Base-by-base conservation (phyloP, 2,329 filamentous ascomycete genomes). In the Aspergillus alliaceus region DNA sequence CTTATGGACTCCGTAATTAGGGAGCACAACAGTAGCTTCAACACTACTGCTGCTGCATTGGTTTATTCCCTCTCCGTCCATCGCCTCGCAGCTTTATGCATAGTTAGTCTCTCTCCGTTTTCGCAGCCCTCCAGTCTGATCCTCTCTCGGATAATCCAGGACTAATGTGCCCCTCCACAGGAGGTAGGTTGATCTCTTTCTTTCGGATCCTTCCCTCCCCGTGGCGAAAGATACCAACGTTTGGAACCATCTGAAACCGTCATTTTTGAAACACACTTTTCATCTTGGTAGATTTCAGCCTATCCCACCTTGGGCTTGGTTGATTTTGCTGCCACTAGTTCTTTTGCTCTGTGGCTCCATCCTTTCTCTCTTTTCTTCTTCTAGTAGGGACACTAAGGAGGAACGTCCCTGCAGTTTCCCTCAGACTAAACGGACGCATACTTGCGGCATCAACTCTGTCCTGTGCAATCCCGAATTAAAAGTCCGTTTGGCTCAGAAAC, bases 321-420 rank as follows among this genome's bases (percentile, higher is more conserved):
- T 64, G 58, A 57, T 52, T 56, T 62, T 57, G 53, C 58, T 56
- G 40, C 24, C 24, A 44, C 40, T 44, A 27, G 40, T 44, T 44
- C 24, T n/a, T 12, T 53, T 44, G 11, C 39, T 6, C 34, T 18
- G 37, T 34, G 31, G 31, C 24, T 46, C 20, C 53, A 54, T 56
- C 54, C 48, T 56, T 61, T 60, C 53, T 54, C 54, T 58, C 54
- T 55, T 53, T 48, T 57, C 60, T 54, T 64, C 53, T 59, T 59
- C 61, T 60, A 50, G 53, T 56, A 54, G 48, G 37, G 35, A 59
- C 61, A 58, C 61, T 54, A 52, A 53, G 57, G 58, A 63, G 58
- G 53, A 61, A 62, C 64, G 67, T 66, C 65, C 66, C 69, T 72
- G 70, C 70, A 70, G 69, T 69, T 67, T 68, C 63, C 69, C 68